phyloP scores from a whole-genome alignment of 2,329 filamentous ascomycete genomes.

The Aspergillus phoenicis region DNA sequence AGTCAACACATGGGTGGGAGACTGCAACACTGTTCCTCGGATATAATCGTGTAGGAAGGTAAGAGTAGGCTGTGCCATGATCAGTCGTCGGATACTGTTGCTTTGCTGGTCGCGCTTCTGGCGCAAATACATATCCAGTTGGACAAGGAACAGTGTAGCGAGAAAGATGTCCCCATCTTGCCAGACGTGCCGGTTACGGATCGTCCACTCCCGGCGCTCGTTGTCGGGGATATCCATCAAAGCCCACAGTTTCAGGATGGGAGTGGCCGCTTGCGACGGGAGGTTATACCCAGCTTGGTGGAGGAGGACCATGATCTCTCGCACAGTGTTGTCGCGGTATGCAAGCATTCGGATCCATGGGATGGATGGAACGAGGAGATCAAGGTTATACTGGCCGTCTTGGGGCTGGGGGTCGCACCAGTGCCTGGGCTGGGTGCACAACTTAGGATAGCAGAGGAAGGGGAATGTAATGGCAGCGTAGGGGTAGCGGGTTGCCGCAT shows the following conservation, averaged over 20 bases:
- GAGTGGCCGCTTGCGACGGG: constrained; percentile 51
- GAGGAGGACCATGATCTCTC: constrained; percentile 66
- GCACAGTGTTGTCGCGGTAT: constrained; percentile 58
- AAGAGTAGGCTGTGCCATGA: constrained; percentile 63
- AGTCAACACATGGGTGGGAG: constrained; percentile 55
- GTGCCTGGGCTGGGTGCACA: constrained; percentile 58
- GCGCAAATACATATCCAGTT: constrained; percentile 71
- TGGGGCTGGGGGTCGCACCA: background rate
- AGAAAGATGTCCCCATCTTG: constrained; percentile 62
- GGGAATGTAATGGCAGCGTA: constrained; percentile 49
- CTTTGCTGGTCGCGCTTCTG: constrained; percentile 56
- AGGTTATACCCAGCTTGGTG: constrained; percentile 60
- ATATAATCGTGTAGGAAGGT: constrained; percentile 63
- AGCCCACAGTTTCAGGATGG: constrained; percentile 71
- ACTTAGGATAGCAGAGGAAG: constrained; percentile 60
- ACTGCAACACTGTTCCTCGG: constrained; percentile 56
- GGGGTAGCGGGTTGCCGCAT: background rate
- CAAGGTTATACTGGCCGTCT: constrained; percentile 21
- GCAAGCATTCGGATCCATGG: constrained; percentile 69
- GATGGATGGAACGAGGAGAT: constrained; percentile 59
- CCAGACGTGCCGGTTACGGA: constrained; percentile 60
- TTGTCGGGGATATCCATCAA: constrained; percentile 68
- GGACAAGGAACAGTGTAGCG: constrained; percentile 67
- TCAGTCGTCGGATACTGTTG: constrained; percentile 56
- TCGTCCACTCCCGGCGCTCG: constrained; percentile 54